These are phyloP conservation scores for Wickerhamiella vanderwaltii DNA, from an alignment of 805 yeast species.

Conservation along the genomic window DNA sequence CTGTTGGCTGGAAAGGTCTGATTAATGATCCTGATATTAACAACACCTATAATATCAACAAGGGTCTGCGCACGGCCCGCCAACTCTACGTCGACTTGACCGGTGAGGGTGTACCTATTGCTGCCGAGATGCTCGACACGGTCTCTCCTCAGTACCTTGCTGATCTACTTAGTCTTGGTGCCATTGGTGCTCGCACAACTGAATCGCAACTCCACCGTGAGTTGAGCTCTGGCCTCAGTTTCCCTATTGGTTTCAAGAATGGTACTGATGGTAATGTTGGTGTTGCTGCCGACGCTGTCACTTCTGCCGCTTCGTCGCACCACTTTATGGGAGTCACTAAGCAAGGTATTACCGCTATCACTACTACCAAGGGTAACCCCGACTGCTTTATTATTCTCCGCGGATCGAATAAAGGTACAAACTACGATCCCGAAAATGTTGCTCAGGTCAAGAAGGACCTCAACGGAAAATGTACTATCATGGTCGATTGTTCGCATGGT, in stretches of 20 bases:
- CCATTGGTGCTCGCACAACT: slow-evolving; percentile 98
- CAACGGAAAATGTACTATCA: slow-evolving; percentile 37
- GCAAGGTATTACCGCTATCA: slow-evolving; percentile 93
- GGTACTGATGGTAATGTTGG: slow-evolving; percentile 93
- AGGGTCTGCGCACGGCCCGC: slow-evolving; percentile 82
- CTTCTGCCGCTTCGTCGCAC: slow-evolving; percentile 83
- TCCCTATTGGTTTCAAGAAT: slow-evolving; percentile 97
- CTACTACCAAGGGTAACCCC: slow-evolving; percentile 89
- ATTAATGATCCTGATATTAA: slow-evolving; percentile 94
- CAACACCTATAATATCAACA: slow-evolving; percentile 85
- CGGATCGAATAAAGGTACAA: slow-evolving; percentile 92
- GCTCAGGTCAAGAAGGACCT: slow-evolving; percentile 59
- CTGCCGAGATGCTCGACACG: slow-evolving; percentile 96
- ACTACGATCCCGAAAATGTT: slow-evolving; percentile 75
- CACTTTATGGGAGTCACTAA: slow-evolving; percentile 97
- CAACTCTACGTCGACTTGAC: slow-evolving; percentile 75
- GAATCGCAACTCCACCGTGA: slow-evolving; percentile 97
- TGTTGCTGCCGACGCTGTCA: slow-evolving; percentile 89
- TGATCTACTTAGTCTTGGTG: slow-evolving; percentile 86
- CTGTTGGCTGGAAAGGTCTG: slow-evolving; percentile 98
- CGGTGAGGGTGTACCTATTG: slow-evolving; percentile 73
- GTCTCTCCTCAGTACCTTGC: slow-evolving; percentile 92
- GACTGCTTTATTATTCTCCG: slow-evolving; percentile 88
- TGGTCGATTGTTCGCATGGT: slow-evolving; percentile 98
- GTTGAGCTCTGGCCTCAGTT: slow-evolving; percentile 92